Percentiles rank a stretch among this genome's conserved stretches.
Evolutionary conservation across 75 land plant genomes (phyloP).

Genomic region (Pinus taeda): DNA sequence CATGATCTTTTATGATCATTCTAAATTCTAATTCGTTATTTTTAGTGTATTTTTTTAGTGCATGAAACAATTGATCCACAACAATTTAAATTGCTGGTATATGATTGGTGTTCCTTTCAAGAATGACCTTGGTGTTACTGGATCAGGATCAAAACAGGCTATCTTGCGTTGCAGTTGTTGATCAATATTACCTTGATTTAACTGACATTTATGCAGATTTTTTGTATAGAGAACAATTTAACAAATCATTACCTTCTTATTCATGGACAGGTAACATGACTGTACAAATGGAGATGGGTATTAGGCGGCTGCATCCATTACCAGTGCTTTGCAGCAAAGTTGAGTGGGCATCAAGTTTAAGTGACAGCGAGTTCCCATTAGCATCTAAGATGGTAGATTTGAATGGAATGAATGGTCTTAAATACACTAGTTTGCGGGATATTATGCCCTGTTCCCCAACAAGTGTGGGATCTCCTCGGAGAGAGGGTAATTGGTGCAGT

Average conservation of each 20-base stretch:
- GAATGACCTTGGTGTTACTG: no score
- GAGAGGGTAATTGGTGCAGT: conserved; percentile 3
- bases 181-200: neutral
- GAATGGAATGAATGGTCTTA: conserved; percentile 9
- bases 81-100: no score
- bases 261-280: conserved; percentile 8
- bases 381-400: conserved; percentile 9
- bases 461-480: conserved; percentile 7
- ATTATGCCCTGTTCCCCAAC: conserved; percentile 11
- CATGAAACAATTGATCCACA: no score
- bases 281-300: conserved; percentile 7
- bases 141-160: no score
- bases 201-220: neutral
- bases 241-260: neutral
- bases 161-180: neutral
- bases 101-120: no score
- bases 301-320: conserved; percentile 7
- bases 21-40: no score
- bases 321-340: conserved; percentile 9
- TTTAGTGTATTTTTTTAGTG: no score
- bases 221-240: neutral
- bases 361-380: neutral
- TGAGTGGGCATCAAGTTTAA: conserved; percentile 2
- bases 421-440: conserved; percentile 9
- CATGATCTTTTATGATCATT: no score